These are phyloP conservation scores for Candida jianshihensis DNA, from an alignment of 805 yeast species.

Conservation along the genomic window DNA sequence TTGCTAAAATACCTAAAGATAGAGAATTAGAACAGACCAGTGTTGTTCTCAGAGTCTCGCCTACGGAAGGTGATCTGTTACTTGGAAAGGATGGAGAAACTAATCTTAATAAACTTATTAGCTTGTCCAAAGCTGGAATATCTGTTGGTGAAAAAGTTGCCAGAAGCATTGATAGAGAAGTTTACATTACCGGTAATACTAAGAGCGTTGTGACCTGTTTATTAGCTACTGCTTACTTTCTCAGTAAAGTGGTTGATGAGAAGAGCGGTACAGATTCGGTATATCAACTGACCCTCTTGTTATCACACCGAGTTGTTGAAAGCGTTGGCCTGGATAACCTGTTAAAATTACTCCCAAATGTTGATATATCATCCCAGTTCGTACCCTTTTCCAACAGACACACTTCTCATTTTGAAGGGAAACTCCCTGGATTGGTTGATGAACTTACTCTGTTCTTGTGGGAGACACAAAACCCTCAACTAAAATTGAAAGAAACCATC, in stretches of 20 bases:
- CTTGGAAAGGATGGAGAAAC: constrained; percentile 4
- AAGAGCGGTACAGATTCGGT: not conserved
- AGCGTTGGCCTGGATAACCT: not conserved
- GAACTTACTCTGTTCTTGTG: not conserved
- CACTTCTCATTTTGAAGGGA: not conserved
- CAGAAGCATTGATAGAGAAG: constrained; percentile 10
- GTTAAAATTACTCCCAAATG: not conserved
- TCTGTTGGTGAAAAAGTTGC: constrained; percentile 6
- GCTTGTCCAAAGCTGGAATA: constrained; percentile 3
- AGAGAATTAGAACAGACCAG: not conserved
- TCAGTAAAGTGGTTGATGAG: not conserved
- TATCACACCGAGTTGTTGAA: not conserved
- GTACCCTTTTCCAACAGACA: constrained; percentile 14
- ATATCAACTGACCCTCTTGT: not conserved
- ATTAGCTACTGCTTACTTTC: not conserved
- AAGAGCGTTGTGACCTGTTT: constrained; percentile 1
- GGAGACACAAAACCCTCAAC: not conserved
- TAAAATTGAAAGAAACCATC: not conserved
- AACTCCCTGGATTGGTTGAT: not conserved
- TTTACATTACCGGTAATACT: constrained; percentile 7
- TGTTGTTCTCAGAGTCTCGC: constrained; percentile 3
- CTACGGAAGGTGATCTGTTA: constrained; percentile 9
- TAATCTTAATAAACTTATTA: constrained; percentile 3
- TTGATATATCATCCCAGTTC: constrained; percentile 9
- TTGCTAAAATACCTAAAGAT: not conserved